Conservation (phyloP, 176 grass and related monocot genomes). For the Triticum turgidum region DNA sequence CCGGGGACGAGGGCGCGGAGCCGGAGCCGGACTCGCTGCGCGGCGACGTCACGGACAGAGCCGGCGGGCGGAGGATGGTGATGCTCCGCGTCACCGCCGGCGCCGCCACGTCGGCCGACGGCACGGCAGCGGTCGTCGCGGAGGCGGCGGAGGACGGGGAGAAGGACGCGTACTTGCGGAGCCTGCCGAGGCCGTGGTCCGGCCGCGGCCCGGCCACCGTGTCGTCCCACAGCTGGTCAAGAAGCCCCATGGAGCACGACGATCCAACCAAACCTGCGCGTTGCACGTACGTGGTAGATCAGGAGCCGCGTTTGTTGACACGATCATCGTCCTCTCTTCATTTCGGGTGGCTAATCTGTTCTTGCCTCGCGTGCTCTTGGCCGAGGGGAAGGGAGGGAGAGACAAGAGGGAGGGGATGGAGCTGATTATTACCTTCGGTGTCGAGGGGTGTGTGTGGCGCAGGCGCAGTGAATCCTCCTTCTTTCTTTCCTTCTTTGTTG, state of each 20-base stretch:
- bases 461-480: not conserved
- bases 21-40: constrained; percentile 50
- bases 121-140: not conserved
- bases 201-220: constrained; percentile 81
- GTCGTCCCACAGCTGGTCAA: constrained; percentile 97
- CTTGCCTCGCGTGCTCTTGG: constrained; percentile 17
- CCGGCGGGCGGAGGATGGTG: constrained; percentile 59
- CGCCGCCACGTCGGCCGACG: not conserved
- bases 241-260: constrained; percentile 50
- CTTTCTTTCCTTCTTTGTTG: constrained; percentile 23
- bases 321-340: not conserved
- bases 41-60: constrained; percentile 44
- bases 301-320: no score
- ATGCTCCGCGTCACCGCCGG: constrained; percentile 67
- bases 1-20: constrained; percentile 67
- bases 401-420: not conserved
- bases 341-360: not conserved
- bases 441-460: not conserved
- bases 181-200: constrained; percentile 84
- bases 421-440: constrained; percentile 3
- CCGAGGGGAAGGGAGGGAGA: not conserved
- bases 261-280: not conserved
- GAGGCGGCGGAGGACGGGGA: constrained; percentile 40
- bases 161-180: constrained; percentile 78
- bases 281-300: not conserved